A percentile compares a stretch with the other conserved stretches of the same genome.
Evolutionary conservation across 2,329 filamentous ascomycete species (phyloP).

Genomic region (Penicillium expansum): DNA sequence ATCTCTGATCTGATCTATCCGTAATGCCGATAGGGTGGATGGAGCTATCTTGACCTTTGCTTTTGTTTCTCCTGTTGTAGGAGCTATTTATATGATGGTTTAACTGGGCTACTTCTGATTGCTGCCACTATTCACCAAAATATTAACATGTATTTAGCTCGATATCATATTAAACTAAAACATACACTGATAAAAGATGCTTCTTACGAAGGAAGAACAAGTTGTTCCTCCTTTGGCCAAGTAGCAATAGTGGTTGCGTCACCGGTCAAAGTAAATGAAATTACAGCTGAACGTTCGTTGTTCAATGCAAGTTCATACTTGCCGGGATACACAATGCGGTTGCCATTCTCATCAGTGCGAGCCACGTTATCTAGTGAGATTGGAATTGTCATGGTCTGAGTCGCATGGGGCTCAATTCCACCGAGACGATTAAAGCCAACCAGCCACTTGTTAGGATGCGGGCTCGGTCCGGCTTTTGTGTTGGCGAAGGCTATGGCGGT

Average conservation of each 20-base stretch:
- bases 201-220: constrained; percentile 17
- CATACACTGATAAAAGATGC: not conserved
- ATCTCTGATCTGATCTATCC: no score
- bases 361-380: constrained; percentile 41
- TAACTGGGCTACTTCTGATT: no score
- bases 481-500: constrained; percentile 42
- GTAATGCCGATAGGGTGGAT: no score
- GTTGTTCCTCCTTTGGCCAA: constrained; percentile 34
- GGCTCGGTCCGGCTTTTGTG: constrained; percentile 40
- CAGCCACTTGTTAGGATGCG: constrained; percentile 45
- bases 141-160: not conserved
- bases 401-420: constrained; percentile 23
- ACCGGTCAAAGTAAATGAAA: constrained; percentile 36
- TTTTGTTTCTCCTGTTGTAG: constrained; percentile 13
- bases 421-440: constrained; percentile 40
- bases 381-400: constrained; percentile 32
- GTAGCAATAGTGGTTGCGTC: constrained; percentile 31
- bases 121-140: not conserved
- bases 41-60: constrained; percentile 28
- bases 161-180: not conserved
- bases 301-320: constrained; percentile 44
- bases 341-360: constrained; percentile 37
- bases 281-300: constrained; percentile 37
- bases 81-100: constrained; percentile 14
- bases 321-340: constrained; percentile 43